Conservation (phyloP, 129 eudicot species). For the Kitagawia praeruptora region DNA sequence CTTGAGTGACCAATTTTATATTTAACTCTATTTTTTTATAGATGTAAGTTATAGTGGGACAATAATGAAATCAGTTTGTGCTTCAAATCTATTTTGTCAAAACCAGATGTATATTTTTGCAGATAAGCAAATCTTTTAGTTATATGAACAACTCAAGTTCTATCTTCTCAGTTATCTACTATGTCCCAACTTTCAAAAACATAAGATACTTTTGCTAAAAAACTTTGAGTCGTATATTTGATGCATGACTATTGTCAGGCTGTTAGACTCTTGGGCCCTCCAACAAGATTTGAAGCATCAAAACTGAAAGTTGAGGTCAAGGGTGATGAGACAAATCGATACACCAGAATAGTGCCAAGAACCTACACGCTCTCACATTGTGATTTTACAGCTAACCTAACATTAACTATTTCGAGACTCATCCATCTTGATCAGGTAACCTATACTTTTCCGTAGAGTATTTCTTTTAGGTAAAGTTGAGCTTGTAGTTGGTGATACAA, state of each 20-base stretch:
- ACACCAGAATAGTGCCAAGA: constrained; percentile 62
- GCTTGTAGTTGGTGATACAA: neutral
- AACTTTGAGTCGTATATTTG: neutral
- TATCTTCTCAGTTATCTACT: neutral
- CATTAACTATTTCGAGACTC: constrained; percentile 74
- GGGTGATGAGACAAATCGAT: constrained; percentile 51
- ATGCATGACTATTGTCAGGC: constrained; percentile 30
- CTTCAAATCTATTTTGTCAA: neutral
- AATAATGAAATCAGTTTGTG: neutral
- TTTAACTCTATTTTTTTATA: too few relatives aligned
- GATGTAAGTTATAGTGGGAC: neutral
- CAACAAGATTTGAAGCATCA: constrained; percentile 86
- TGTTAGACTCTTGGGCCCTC: constrained; percentile 77
- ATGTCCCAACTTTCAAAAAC: neutral
- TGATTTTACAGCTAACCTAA: constrained; percentile 85
- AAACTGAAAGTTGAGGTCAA: constrained; percentile 65
- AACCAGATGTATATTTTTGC: neutral
- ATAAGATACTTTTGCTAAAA: neutral
- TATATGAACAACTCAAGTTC: neutral
- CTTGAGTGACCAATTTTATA: too few relatives aligned
- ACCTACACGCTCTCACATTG: constrained; percentile 88
- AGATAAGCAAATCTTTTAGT: neutral
- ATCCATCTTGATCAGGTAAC: constrained; percentile 68
- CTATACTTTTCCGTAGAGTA: neutral
- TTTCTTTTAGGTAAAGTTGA: neutral